phyloP scores from a whole-genome alignment of 75 land plant species.

The Cryptomeria japonica region DNA sequence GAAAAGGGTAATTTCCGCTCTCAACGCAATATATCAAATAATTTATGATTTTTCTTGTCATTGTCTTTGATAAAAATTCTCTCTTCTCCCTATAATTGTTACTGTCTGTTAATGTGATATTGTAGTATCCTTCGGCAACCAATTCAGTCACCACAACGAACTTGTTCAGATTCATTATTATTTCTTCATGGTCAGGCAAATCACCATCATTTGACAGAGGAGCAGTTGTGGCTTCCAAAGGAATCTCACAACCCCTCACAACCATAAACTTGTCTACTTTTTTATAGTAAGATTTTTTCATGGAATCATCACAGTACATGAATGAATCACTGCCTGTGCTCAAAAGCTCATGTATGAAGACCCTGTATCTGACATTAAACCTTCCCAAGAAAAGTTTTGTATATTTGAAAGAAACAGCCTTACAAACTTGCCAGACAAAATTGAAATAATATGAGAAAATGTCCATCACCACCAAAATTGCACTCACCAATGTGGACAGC shows the following conservation, averaged over 20 bases:
- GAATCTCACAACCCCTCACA: constrained; percentile 1
- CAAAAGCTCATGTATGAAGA: neutral
- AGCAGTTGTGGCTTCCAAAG: neutral
- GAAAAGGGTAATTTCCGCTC: neutral
- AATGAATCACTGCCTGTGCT: constrained; percentile 11
- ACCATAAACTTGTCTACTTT: constrained; percentile 10
- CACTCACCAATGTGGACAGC: constrained; percentile 13
- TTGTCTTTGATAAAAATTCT: neutral
- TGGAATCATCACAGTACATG: constrained; percentile 14
- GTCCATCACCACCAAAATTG: constrained; percentile 13
- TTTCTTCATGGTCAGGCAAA: neutral
- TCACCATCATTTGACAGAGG: neutral
- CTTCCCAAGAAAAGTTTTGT: constrained; percentile 2
- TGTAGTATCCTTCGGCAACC: neutral
- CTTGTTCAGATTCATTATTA: neutral
- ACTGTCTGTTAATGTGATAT: neutral
- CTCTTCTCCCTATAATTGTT: neutral
- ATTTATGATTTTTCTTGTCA: neutral
- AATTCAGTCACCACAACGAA: neutral
- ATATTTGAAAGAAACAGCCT: neutral
- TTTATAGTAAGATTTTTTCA: constrained; percentile 10
- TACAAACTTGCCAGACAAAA: constrained; percentile 5
- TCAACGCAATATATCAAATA: neutral
- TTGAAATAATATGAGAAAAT: constrained; percentile 9
- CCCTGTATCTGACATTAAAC: neutral